These are phyloP conservation scores for Chlorella ohadii DNA, from an alignment of 139 green algal genomes.

Conservation along the genomic window DNA sequence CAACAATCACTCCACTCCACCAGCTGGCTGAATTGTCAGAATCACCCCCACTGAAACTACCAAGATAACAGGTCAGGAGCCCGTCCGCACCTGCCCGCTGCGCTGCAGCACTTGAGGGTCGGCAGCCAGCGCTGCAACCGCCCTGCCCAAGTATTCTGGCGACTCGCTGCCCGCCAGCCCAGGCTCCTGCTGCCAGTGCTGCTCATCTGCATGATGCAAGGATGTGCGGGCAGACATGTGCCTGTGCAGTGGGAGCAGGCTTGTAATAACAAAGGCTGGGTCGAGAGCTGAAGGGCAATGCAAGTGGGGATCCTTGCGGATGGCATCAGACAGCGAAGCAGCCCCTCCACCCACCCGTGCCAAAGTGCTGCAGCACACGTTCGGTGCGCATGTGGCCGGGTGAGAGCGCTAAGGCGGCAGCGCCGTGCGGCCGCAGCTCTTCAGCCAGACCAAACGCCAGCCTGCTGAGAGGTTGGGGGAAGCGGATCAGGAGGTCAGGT, in stretches of 20 bases:
- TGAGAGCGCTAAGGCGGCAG: neutral
- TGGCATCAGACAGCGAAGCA: no score
- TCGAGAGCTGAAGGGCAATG: no score
- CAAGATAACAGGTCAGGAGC: no score
- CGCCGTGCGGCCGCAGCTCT: conserved; percentile 9
- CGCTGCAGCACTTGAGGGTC: neutral
- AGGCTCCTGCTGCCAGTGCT: conserved; percentile 1
- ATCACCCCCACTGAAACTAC: no score
- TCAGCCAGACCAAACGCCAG: neutral
- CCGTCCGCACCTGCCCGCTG: conserved; percentile 17
- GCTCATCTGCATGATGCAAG: neutral
- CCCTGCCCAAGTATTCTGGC: conserved; percentile 16
- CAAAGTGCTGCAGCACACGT: conserved; percentile 3
- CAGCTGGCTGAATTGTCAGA: no score
- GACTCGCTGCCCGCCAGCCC: conserved; percentile 16
- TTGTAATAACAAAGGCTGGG: no score
- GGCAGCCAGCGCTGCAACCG: conserved; percentile 9
- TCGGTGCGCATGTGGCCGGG: conserved; percentile 27
- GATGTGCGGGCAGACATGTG: no score
- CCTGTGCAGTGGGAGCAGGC: no score
- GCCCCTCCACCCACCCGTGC: neutral
- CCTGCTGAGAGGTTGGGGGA: neutral
- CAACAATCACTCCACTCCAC: no score
- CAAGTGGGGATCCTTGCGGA: no score
- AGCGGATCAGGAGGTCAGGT: no score